Base-by-base conservation (phyloP, 495 filamentous ascomycete species). In the Aspergillus kassunensis region DNA sequence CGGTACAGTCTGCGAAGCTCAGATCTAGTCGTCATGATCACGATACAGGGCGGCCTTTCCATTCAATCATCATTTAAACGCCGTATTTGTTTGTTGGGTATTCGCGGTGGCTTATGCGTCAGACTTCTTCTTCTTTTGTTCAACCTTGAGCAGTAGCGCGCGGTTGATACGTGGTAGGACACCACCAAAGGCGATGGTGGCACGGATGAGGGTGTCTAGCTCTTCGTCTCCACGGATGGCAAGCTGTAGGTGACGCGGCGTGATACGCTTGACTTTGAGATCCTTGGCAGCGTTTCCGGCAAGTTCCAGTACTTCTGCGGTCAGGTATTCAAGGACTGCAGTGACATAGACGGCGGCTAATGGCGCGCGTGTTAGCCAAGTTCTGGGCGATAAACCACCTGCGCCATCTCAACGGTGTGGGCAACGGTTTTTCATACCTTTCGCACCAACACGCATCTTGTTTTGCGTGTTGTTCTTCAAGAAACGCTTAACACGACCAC, bases 251-350 rank as follows among this genome's bases (percentile, higher is more conserved):
- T 98, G 93, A 66, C 93, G 93, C 25, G 93, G 93, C 3, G 93
- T 98, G 75, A 98, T 98, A 73, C 93, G 93, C 87, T 97, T 98
- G 75, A 97, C 93, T 73, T 98, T 98, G 61, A 97, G 86, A 71
- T 98, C 93, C 79, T 97, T 97, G 68, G 93, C 93, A 29, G 93
- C 93, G 67, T 98, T 98, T 66, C 93, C 93, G 63, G 93, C 93
- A 51, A 98, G 83, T 66, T 98, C 93, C 60, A 98, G 88, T 35
- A 98, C 95, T 85, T 98, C 93, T 57, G 93, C 93, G 51, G 93
- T 97, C 54, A 98, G 78, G 71, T 98, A 98, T 77, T 98, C 93
- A 46, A 98, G 86, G 41, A 98, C 93, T 19, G 93, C 93, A 40
- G 93, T 97, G 54, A 98, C 91, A 70, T 98, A 98, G 65, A 98